Conservation (phyloP, 257 asterid genomes). For the Solanum etuberosum region DNA sequence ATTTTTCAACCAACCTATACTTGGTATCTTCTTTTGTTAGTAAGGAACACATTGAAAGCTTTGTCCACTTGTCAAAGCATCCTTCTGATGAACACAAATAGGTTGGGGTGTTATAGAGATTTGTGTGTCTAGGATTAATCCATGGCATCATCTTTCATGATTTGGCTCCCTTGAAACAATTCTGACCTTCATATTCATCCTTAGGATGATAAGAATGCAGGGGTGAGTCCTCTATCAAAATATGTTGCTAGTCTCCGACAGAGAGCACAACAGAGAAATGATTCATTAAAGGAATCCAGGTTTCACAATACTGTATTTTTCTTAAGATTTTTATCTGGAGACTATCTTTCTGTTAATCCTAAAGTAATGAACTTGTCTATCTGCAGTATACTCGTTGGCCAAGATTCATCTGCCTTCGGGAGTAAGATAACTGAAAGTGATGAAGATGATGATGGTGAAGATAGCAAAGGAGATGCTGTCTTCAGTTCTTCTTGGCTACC, state of each 20-base stretch:
- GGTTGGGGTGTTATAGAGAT: background rate
- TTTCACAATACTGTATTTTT: conserved; percentile 3
- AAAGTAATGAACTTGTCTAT: background rate
- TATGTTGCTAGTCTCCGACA: conserved; percentile 50
- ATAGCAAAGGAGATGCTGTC: conserved; percentile 20
- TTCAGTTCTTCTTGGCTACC: conserved; percentile 39
- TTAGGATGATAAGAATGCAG: conserved; percentile 53
- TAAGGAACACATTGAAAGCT: background rate
- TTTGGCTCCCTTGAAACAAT: background rate
- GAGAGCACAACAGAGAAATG: conserved; percentile 60
- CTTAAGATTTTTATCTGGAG: background rate
- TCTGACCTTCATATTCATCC: background rate
- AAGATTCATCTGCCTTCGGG: conserved; percentile 34
- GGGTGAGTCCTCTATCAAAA: conserved; percentile 60
- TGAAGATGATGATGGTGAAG: conserved; percentile 38
- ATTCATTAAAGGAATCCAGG: conserved; percentile 69
- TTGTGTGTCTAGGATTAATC: background rate
- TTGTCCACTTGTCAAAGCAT: background rate
- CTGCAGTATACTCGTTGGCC: conserved; percentile 62
- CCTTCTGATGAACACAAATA: background rate
- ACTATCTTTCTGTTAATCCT: background rate
- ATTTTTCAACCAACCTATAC: background rate
- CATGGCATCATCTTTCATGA: background rate
- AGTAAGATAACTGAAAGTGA: conserved; percentile 34
- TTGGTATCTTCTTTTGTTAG: background rate